Conservation (phyloP, 140 eudicot species). For the Flaveria floridana region DNA sequence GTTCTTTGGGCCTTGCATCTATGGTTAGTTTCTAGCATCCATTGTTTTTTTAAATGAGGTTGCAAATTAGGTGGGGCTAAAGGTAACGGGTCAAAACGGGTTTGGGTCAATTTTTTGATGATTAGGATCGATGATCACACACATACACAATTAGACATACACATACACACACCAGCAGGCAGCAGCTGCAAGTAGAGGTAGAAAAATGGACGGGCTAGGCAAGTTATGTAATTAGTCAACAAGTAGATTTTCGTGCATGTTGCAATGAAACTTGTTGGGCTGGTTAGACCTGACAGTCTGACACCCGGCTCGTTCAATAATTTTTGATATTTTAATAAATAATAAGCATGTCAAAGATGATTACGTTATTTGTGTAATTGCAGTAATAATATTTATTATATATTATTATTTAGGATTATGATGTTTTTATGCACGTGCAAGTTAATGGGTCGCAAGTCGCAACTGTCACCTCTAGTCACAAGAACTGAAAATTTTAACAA, state of each 20-base stretch:
- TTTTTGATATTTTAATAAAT: not conserved
- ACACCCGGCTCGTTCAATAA: not conserved
- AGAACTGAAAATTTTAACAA: not conserved
- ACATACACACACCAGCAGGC: not conserved
- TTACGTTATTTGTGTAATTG: not conserved
- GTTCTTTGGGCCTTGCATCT: constrained; percentile 50
- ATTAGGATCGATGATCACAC: not conserved
- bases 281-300: not conserved
- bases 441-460: not conserved
- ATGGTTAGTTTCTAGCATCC: constrained; percentile 41
- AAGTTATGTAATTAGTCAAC: not conserved
- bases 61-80: not conserved
- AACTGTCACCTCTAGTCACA: not conserved
- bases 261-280: not conserved
- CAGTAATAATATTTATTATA: not conserved
- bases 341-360: not conserved
- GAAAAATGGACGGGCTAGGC: not conserved
- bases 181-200: not conserved
- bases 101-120: not conserved
- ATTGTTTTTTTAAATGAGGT: not conserved
- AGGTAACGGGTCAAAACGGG: not conserved
- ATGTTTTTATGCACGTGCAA: not conserved
- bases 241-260: too few species aligned
- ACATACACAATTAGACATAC: not conserved
- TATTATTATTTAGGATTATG: not conserved